phyloP scores from a whole-genome alignment of 176 grass and related monocot genomes.

The Tillandsia fasciculata region DNA sequence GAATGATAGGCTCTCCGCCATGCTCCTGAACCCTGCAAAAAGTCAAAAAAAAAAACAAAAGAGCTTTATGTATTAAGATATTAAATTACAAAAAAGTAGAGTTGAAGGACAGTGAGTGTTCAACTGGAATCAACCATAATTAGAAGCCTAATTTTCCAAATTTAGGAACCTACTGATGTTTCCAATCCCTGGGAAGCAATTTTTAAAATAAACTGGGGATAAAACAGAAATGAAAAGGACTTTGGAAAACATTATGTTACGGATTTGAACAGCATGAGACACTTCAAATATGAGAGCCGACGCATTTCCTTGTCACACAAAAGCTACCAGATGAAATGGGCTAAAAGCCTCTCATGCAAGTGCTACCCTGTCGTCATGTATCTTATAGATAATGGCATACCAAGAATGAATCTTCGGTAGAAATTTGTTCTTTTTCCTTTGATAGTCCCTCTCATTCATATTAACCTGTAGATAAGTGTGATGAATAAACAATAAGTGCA shows the following conservation, averaged over 20 bases:
- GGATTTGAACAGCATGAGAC: neutral
- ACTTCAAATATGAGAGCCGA: neutral
- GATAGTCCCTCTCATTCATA: slow-evolving; percentile 97
- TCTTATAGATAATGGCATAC: slow-evolving; percentile 32
- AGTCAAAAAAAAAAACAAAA: slow-evolving; percentile 8
- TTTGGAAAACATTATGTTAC: no score
- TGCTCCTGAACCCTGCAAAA: slow-evolving; percentile 77
- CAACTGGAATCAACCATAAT: neutral
- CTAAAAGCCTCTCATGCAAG: neutral
- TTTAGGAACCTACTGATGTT: no score
- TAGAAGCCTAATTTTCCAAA: no score
- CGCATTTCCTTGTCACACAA: neutral
- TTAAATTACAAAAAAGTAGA: neutral
- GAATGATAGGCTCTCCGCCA: slow-evolving; percentile 91
- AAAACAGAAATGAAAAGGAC: no score
- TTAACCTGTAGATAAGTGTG: slow-evolving; percentile 66
- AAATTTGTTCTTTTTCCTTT: slow-evolving; percentile 99
- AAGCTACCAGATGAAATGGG: neutral
- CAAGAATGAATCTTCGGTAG: slow-evolving; percentile 94
- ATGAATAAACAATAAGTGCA: neutral
- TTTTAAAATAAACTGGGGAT: no score
- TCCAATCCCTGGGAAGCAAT: no score
- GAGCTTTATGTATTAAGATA: neutral
- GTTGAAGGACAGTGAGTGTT: neutral
- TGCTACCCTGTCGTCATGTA: slow-evolving; percentile 6